Evolutionary conservation across 2,329 filamentous ascomycete genomes (phyloP).

Genomic region (Atkinsonella texensis): DNA sequence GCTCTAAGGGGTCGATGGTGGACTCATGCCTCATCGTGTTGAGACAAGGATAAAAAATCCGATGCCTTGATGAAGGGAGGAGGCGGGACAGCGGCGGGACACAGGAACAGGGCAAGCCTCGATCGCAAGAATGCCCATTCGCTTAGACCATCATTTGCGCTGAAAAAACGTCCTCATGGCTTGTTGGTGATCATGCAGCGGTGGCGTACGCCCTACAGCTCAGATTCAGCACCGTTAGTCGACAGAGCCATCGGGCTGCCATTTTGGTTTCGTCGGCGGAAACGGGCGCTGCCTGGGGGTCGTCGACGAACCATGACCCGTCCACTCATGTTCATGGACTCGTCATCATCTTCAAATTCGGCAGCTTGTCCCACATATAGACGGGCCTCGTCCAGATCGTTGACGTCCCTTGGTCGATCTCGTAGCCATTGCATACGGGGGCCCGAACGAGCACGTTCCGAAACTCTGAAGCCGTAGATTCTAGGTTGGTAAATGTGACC

Average conservation of each 20-base stretch:
- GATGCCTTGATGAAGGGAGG: background rate
- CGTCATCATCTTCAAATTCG: conserved; percentile 49
- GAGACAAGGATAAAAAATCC: background rate
- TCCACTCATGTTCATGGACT: conserved; percentile 32
- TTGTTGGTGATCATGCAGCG: background rate
- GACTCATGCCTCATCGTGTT: background rate
- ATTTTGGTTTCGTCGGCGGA: conserved; percentile 35
- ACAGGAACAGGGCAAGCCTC: background rate
- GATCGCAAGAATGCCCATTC: background rate
- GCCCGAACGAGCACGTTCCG: conserved; percentile 76
- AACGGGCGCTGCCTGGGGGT: conserved; percentile 28
- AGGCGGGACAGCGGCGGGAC: background rate
- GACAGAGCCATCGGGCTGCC: conserved; percentile 46
- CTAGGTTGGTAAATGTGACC: conserved; percentile 84
- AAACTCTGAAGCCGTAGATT: conserved; percentile 94
- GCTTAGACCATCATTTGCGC: background rate
- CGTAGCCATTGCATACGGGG: conserved; percentile 96
- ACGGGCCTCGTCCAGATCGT: conserved; percentile 71
- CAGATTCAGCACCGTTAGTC: conserved; percentile 44
- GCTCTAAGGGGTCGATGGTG: background rate
- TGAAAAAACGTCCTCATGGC: background rate
- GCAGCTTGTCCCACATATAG: conserved; percentile 39
- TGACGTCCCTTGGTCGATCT: conserved; percentile 67
- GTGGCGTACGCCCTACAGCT: conserved; percentile 27
- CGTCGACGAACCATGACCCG: conserved; percentile 30